Evolutionary conservation across 495 filamentous ascomycete genomes (phyloP), one percentile per base, ranked within the genome.

Genomic region (Aspergillus funiculosus): DNA sequence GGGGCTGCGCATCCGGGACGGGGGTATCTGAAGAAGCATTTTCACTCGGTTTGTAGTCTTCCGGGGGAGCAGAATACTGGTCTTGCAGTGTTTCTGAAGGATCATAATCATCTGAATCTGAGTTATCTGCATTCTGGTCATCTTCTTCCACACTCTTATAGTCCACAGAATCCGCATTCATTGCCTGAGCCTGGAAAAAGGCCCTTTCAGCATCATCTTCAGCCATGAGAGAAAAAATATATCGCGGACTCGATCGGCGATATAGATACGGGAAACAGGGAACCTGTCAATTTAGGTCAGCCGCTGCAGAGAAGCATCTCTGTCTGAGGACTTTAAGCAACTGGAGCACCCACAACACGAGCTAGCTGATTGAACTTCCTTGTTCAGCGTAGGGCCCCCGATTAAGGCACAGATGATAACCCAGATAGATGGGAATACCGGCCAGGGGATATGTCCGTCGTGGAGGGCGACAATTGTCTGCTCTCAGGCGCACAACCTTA

Each of bases 171-270:
- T 73, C 73, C 59, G 66, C 48, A 43, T 63, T 64, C 63, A 70
- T 78, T 51, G 70, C 71, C 56, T 74, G 71, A 52, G 71, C 76
- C 57, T 79, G 73, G 43, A 69, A 71, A 57, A 83, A 81, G 56
- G 81, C 78, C 46, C 74, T 63, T 62, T 84, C 79, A 40, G 76
- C 71, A 52, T 80, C 76, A 50, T 75, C 66, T 55, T 79, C 77
- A 43, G 75, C 76, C 80, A 82, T 82, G 60, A 46, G 50, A 42
- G n/a, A n/a, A n/a, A n/a, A n/a, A n/a, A n/a, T n/a, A n/a, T n/a
- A 53, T 38, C 37, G 49, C 39, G 38, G 50, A 37, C 39, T 52
- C 50, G 37, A 32, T 24, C 19, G 28, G 39, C 39, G 43, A 24
- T 48, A 22, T 30, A 26, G 40, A 47, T 21, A 28, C 18, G 36